A percentile compares a stretch with the other conserved stretches of the same genome.
phyloP scores from a whole-genome alignment of 2,329 filamentous ascomycete species.

The Raffaelea ambrosiae region DNA sequence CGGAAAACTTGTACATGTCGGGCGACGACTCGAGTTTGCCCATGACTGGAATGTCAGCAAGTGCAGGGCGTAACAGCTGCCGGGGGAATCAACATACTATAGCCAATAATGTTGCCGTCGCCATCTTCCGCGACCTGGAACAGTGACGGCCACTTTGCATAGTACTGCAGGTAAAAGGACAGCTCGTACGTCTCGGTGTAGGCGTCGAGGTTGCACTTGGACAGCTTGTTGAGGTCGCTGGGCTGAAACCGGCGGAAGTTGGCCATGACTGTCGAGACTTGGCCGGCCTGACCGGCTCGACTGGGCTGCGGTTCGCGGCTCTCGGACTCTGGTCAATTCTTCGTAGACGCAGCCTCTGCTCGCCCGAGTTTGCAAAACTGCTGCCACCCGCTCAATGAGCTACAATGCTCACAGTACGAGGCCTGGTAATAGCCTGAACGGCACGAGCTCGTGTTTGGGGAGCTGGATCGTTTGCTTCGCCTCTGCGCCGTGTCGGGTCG shows the following conservation, averaged over 20 bases:
- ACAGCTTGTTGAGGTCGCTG: conserved; percentile 79
- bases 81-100: conserved; percentile 53
- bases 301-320: too few relatives aligned
- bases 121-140: conserved; percentile 87
- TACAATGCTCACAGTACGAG: too few relatives aligned
- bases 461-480: too few relatives aligned
- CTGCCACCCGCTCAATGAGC: too few relatives aligned
- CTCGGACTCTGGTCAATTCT: too few relatives aligned
- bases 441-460: too few relatives aligned
- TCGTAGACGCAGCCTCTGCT: too few relatives aligned
- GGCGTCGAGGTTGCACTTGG: conserved; percentile 90
- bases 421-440: too few relatives aligned
- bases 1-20: conserved; percentile 62
- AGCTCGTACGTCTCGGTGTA: conserved; percentile 98
- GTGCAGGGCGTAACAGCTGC: too few relatives aligned
- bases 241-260: conserved; percentile 80
- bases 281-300: too few relatives aligned
- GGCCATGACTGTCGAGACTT: conserved; percentile 45
- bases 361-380: too few relatives aligned
- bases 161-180: conserved; percentile 90
- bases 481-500: too few relatives aligned
- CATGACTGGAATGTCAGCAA: conserved; percentile 59
- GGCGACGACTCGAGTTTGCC: conserved; percentile 91
- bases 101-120: conserved; percentile 83
- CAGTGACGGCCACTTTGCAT: conserved; percentile 89